phyloP scores from a whole-genome alignment of 768 basidiomycete genomes.

The Pulveroboletus sp. region DNA sequence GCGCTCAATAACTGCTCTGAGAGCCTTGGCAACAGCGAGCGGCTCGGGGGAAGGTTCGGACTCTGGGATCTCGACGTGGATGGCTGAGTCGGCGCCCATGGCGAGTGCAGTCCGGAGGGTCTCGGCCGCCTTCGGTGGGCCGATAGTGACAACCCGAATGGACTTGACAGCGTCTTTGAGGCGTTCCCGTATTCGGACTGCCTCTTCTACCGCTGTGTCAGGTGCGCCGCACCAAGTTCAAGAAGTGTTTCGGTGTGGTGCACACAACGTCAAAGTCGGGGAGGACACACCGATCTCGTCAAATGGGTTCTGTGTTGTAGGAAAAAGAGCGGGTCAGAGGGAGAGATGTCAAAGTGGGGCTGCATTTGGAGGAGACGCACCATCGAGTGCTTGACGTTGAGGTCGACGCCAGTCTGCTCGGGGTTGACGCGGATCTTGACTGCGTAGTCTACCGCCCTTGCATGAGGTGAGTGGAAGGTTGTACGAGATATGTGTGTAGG shows the following conservation, averaged over 20 bases:
- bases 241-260: neutral
- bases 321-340: neutral
- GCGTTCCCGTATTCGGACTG: conserved; percentile 86
- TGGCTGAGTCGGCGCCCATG: conserved; percentile 92
- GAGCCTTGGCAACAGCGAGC: conserved; percentile 81
- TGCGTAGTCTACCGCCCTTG: conserved; percentile 90
- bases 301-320: conserved; percentile 76
- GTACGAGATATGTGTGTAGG: neutral
- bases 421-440: conserved; percentile 98
- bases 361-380: conserved; percentile 39
- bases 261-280: neutral
- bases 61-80: conserved; percentile 87
- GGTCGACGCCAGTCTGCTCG: conserved; percentile 91
- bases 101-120: conserved; percentile 94
- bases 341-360: neutral
- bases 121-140: conserved; percentile 84
- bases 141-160: conserved; percentile 93
- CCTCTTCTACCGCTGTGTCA: conserved; percentile 85
- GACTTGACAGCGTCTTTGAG: conserved; percentile 72
- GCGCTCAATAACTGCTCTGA: conserved; percentile 68
- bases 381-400: conserved; percentile 99
- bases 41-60: conserved; percentile 76
- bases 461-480: neutral
- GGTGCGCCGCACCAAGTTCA: neutral
- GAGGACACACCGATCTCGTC: conserved; percentile 85